A percentile compares a stretch with the other conserved stretches of the same genome.
These are phyloP conservation scores for Aspergillus floridensis DNA, from an alignment of 2,329 filamentous ascomycete genomes.

Conservation along the genomic window DNA sequence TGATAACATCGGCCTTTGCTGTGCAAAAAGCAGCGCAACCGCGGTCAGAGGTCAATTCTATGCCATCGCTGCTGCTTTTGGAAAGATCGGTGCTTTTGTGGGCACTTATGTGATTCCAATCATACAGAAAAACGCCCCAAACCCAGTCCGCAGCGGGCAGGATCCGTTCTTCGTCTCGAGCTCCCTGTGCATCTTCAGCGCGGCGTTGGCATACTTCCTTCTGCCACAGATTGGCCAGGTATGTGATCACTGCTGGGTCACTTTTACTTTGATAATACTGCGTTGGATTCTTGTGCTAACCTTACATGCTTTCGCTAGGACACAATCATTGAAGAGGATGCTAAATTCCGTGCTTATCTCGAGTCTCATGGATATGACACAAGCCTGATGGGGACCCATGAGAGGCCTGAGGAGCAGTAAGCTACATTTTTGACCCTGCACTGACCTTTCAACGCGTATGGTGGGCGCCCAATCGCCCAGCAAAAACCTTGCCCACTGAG, in stretches of 20 bases:
- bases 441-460: neutral
- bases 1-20: slow-evolving; percentile 85
- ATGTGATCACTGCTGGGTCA: neutral
- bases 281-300: neutral
- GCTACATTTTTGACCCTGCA: neutral
- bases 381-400: slow-evolving; percentile 48
- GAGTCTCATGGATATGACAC: slow-evolving; percentile 74
- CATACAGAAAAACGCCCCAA: slow-evolving; percentile 58
- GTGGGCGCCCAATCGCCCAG: neutral
- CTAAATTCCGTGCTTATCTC: slow-evolving; percentile 71
- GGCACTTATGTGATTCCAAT: slow-evolving; percentile 80
- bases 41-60: slow-evolving; percentile 80
- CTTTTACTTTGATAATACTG: neutral
- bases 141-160: slow-evolving; percentile 64
- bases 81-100: slow-evolving; percentile 67
- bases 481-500: neutral
- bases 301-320: slow-evolving; percentile 41
- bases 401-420: neutral
- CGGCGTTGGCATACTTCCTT: slow-evolving; percentile 62
- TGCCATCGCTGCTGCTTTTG: slow-evolving; percentile 48
- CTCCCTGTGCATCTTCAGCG: slow-evolving; percentile 70
- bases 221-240: slow-evolving; percentile 68
- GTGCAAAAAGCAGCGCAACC: slow-evolving; percentile 83
- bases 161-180: slow-evolving; percentile 86
- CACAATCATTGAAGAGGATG: slow-evolving; percentile 76